Base-by-base conservation (phyloP, 768 basidiomycete species). In the Macrolepiota dolichaula region DNA sequence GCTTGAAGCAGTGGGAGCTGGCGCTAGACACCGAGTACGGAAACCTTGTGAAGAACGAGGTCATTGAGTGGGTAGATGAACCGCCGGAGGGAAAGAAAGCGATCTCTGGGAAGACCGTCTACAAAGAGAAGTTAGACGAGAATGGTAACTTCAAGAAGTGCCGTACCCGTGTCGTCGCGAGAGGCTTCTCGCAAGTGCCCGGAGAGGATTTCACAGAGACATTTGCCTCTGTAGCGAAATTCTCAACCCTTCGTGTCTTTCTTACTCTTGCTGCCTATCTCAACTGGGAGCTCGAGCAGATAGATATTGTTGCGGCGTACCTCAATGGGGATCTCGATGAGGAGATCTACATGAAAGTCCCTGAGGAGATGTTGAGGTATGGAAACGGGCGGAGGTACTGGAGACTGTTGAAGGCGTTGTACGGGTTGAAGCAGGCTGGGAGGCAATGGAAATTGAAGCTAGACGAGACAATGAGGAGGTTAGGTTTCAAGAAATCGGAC, bases 171-270 rank as follows among this genome's bases (percentile, higher is more conserved):
- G 40, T 72, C 11, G 69, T 71, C 12, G 69, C 69, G 4, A 61
- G 67, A 55, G 68, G 71, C 1, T 74, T 59, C 61, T 63, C 57
- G 0, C 73, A 74, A 37, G 46, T 64, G 6, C 70, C 70, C 7
- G 77, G 78, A 0, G 22, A 75, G 4, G 73, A 79, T 55, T 80
- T 70, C 56, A 55, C 54, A 7, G 71, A 74, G 11, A 77, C 66
- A 0, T 76, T 71, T 58, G 62, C 73, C 1, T 72, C 76, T 3
- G 60, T 68, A 13, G 64, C 65, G 10, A 62, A 63, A 50, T 63
- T 67, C 15, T 55, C 68, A 4, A 61, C 70, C 0, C 66, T 73
- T n/a, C 60, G 65, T 0, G 32, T 64, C 5, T 19, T 68, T 12
- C 58, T 71, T 0, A 56, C 65, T 15, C 42, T 70, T 59, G 69